These are phyloP conservation scores for Xerocomellus chrysenteron DNA, from an alignment of 768 basidiomycete species.

Conservation along the genomic window DNA sequence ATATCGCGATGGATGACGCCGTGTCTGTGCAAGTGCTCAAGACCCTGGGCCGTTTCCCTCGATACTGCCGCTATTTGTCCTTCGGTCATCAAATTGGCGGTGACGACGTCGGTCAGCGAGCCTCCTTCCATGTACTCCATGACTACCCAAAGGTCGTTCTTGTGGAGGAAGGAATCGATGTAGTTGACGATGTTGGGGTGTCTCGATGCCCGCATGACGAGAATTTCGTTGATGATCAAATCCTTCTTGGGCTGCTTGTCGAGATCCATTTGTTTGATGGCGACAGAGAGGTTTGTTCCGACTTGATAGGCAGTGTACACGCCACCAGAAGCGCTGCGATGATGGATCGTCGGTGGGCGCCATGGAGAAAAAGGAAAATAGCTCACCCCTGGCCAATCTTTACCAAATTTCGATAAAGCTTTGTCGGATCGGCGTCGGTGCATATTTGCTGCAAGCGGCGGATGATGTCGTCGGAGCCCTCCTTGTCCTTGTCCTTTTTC, in stretches of 20 bases:
- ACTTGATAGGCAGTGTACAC: slow-evolving; percentile 99
- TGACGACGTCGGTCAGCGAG: slow-evolving; percentile 90
- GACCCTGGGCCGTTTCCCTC: slow-evolving; percentile 87
- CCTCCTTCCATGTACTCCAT: slow-evolving; percentile 99
- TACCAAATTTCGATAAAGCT: slow-evolving; percentile 85
- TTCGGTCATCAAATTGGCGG: slow-evolving; percentile 90
- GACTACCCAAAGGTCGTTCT: slow-evolving; percentile 98
- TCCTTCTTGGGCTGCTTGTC: slow-evolving; percentile 99
- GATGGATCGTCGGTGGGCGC: slow-evolving; percentile 3
- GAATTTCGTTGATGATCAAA: slow-evolving; percentile 98
- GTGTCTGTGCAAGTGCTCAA: slow-evolving; percentile 93
- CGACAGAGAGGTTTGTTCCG: slow-evolving; percentile 89
- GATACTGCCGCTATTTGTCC: slow-evolving; percentile 98
- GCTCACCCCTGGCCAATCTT: slow-evolving; percentile 98
- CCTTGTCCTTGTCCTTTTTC: slow-evolving; percentile 79
- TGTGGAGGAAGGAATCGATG: slow-evolving; percentile 96
- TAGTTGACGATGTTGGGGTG: slow-evolving; percentile 99
- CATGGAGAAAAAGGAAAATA: not conserved
- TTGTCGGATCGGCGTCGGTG: slow-evolving; percentile 95
- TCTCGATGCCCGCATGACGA: slow-evolving; percentile 95
- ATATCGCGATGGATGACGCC: slow-evolving; percentile 99
- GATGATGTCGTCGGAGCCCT: slow-evolving; percentile 86
- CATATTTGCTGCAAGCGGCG: slow-evolving; percentile 91
- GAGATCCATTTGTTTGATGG: slow-evolving; percentile 99
- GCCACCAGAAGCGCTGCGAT: slow-evolving; percentile 84